phyloP scores from a whole-genome alignment of 1,284 basidiomycete species.

The Cutaneotrichosporon mucoides region DNA sequence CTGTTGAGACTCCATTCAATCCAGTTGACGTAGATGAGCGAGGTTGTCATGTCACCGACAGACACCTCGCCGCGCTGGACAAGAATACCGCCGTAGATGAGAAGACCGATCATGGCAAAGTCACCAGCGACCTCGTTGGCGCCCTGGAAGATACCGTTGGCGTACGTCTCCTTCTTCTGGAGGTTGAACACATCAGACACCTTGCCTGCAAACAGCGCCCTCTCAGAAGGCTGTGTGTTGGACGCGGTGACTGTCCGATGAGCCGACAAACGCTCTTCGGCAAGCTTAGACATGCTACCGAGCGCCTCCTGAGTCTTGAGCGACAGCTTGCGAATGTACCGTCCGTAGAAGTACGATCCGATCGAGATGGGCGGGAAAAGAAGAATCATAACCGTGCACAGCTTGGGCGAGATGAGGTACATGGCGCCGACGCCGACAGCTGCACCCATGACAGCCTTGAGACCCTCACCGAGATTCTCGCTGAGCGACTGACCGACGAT shows the following conservation, averaged over 20 bases:
- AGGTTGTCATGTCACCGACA: slow-evolving; percentile 47
- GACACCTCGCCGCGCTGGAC: slow-evolving; percentile 42
- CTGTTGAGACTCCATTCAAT: slow-evolving; percentile 48
- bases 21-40: slow-evolving; percentile 49
- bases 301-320: slow-evolving; percentile 46
- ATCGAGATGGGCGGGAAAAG: slow-evolving; percentile 48
- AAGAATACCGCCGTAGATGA: slow-evolving; percentile 45
- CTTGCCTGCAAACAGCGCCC: slow-evolving; percentile 35
- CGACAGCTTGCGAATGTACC: slow-evolving; percentile 44
- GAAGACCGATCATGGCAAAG: slow-evolving; percentile 45
- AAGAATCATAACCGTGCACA: slow-evolving; percentile 43
- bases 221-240: slow-evolving; percentile 43
- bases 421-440: slow-evolving; percentile 44
- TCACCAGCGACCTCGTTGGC: slow-evolving; percentile 46
- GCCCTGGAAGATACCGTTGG: slow-evolving; percentile 46
- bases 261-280: slow-evolving; percentile 45
- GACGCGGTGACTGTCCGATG: slow-evolving; percentile 45
- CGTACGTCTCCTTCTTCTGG: slow-evolving; percentile 45
- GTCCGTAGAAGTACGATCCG: slow-evolving; percentile 46
- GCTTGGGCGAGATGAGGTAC: slow-evolving; percentile 45
- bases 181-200: slow-evolving; percentile 42
- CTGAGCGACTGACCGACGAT: slow-evolving; percentile 44
- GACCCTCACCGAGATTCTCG: slow-evolving; percentile 47
- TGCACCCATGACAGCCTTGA: slow-evolving; percentile 45
- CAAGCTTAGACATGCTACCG: slow-evolving; percentile 46